Evolutionary conservation across 2,329 filamentous ascomycete species (phyloP), one percentile per base, ranked within the genome.

Genomic region (Ascochyta fabae): DNA sequence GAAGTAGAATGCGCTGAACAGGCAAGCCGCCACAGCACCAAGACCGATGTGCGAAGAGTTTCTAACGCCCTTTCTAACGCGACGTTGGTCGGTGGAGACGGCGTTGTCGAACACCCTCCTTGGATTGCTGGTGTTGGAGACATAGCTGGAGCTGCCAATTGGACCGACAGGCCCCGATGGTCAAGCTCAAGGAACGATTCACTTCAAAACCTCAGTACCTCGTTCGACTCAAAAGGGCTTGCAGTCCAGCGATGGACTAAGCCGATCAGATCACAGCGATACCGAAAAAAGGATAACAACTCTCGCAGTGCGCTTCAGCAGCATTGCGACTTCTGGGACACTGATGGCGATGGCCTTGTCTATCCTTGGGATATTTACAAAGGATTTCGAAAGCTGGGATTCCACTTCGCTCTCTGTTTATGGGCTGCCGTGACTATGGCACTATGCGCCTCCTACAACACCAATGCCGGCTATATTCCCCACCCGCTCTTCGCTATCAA

Each of bases 261-360:
- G 9, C 19, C 19, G 19, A 19, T 19, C 19, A 19, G 19, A 19
- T 19, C 19, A 19, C 19, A 19, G 19, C 19, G 19, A 19, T 19
- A 19, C 19, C 19, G 19, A 19, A 19, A 19, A 19, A 19, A 19
- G 19, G 19, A 19, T 19, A 19, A 19, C 19, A 19, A 19, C 19
- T 19, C 3, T 15, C 60, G 56, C n/a, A 61, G 45, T 15, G 52
- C 62, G 1, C 60, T 65, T 1, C 60, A 45, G 22, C 51, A 49
- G 3, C 61, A 66, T 38, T 62, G 61, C 41, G 61, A 61, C 41
- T 62, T 66, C 49, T 64, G 61, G 60, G 55, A 62, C 35, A 36
- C 39, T n/a, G 53, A 62, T 36, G 29, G 48, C 7, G 59, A 62
- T 23, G 57, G 52, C 16, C 38, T 62, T 3, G 55, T 66, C 23